Evolutionary conservation across 768 basidiomycete species (phyloP).

Genomic region (Xanthoconium stramineum): DNA sequence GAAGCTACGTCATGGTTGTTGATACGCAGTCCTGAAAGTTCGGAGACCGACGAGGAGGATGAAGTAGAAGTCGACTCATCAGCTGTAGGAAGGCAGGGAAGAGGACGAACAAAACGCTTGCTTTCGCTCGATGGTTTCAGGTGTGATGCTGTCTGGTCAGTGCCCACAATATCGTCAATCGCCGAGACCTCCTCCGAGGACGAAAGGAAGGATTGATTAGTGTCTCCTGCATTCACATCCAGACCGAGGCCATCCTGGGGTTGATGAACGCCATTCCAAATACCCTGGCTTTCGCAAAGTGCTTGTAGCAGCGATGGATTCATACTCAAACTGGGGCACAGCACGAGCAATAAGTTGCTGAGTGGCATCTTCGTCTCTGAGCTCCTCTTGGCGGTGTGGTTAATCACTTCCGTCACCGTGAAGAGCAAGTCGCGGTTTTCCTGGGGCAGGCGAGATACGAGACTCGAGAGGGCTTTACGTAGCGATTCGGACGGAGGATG

Average conservation of each 20-base stretch:
- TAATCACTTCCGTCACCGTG: conserved; percentile 79
- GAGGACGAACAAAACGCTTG: conserved; percentile 21
- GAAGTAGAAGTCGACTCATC: conserved; percentile 1
- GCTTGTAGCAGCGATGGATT: conserved; percentile 68
- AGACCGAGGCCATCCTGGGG: conserved; percentile 3
- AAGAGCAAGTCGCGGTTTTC: conserved; percentile 84
- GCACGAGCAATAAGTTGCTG: conserved; percentile 81
- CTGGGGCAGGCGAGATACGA: conserved; percentile 66
- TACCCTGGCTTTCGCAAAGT: conserved; percentile 64
- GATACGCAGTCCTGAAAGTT: not conserved
- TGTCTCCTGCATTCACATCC: not conserved
- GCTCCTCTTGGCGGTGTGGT: conserved; percentile 62
- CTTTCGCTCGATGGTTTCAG: conserved; percentile 8
- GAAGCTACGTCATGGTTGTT: not conserved
- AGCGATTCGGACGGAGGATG: conserved; percentile 61
- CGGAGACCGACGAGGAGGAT: conserved; percentile 5
- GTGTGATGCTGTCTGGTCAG: not conserved
- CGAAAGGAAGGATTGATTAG: not conserved
- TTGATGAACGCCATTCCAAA: conserved; percentile 49
- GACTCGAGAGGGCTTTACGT: conserved; percentile 53
- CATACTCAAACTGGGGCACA: conserved; percentile 85
- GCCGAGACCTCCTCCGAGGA: not conserved
- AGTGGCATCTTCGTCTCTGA: conserved; percentile 90
- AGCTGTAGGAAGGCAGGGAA: conserved; percentile 24
- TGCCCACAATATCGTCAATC: not conserved